Conservation (phyloP, 768 basidiomycete species). For the Russula griseocarnosa region DNA sequence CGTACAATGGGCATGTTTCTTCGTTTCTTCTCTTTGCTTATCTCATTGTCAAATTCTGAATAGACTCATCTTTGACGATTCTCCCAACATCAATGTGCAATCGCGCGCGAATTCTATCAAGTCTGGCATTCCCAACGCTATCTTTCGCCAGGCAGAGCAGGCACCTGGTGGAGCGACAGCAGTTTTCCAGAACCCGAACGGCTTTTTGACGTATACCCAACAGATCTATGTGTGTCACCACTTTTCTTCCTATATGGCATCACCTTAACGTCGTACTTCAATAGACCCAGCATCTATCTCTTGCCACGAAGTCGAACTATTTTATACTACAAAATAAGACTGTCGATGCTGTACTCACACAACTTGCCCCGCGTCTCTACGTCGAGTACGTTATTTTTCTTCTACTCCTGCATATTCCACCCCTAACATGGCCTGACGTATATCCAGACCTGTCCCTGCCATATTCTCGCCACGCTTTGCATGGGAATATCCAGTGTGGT, state of each 20-base stretch:
- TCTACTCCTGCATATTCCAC: not conserved
- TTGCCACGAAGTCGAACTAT: slow-evolving; percentile 56
- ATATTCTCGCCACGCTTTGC: slow-evolving; percentile 47
- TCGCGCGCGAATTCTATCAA: slow-evolving; percentile 49
- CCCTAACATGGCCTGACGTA: slow-evolving; percentile 1
- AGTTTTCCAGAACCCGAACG: slow-evolving; percentile 47
- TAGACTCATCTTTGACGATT: slow-evolving; percentile 26
- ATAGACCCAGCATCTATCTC: slow-evolving; percentile 55
- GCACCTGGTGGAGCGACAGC: slow-evolving; percentile 40
- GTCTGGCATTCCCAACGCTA: slow-evolving; percentile 56
- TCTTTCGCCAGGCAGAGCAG: slow-evolving; percentile 51
- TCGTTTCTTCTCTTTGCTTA: not conserved
- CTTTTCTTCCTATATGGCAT: not conserved
- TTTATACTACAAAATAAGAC: slow-evolving; percentile 45
- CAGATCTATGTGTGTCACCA: slow-evolving; percentile 44
- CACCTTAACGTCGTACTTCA: not conserved
- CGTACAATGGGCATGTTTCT: slow-evolving; percentile 55
- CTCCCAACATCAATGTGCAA: slow-evolving; percentile 43
- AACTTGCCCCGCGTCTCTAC: slow-evolving; percentile 47
- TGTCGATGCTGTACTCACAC: slow-evolving; percentile 40
- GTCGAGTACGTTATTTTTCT: slow-evolving; percentile 49
- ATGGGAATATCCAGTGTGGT: slow-evolving; percentile 49
- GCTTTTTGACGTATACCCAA: slow-evolving; percentile 51
- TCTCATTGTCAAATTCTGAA: not conserved
- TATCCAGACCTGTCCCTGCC: slow-evolving; percentile 50